Evolutionary conservation across 2,329 filamentous ascomycete genomes (phyloP), one percentile per base, ranked within the genome.

Genomic region (Tolypocladium cylindrosporum): DNA sequence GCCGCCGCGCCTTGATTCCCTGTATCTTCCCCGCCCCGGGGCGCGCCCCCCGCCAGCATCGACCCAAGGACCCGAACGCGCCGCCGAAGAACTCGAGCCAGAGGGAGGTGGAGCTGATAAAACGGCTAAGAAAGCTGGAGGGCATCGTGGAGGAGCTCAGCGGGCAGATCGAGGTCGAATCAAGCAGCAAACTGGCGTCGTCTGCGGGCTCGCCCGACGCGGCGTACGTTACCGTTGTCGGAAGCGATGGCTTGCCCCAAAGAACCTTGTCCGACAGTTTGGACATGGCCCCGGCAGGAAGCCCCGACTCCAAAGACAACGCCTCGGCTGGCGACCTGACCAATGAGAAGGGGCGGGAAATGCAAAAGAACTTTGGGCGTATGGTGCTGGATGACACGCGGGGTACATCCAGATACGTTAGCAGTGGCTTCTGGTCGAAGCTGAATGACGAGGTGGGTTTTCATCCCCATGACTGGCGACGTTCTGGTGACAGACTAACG

Each of bases 21-120:
- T 91, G 88, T 70, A 75, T 90, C 54, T 91, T 89, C 67, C 88
- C 88, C 1, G 85, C 87, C 2, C 88, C 88, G 0, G 88, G 88
- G 11, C 80, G 88, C 57, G 87, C 88, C 7, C 88, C 87, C 11
- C 79, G 88, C 48, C 85, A 88, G 64, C 79, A 82, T 60, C 80
- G 86, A 21, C 76, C 79, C 37, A 88, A 87, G 67, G 81, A 87
- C 52, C 82, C 83, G 7, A 87, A 87, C 66, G 84, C 83, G 56
- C 74, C 77, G 24, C 72, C 77, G n/a, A 81, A 82, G 65, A 81
- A 77, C 56, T 80, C 82, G 58, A 85, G 79, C 65, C 82, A 85
- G 67, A 77, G 84, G 52, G 84, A 87, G 70, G 74, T 81, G 48
- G 88, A 91, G 74, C 74, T 92, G 60, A 77, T 91, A 71, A 88